phyloP scores from a whole-genome alignment of 2,329 filamentous ascomycete species.

The Penicillium sp. region DNA sequence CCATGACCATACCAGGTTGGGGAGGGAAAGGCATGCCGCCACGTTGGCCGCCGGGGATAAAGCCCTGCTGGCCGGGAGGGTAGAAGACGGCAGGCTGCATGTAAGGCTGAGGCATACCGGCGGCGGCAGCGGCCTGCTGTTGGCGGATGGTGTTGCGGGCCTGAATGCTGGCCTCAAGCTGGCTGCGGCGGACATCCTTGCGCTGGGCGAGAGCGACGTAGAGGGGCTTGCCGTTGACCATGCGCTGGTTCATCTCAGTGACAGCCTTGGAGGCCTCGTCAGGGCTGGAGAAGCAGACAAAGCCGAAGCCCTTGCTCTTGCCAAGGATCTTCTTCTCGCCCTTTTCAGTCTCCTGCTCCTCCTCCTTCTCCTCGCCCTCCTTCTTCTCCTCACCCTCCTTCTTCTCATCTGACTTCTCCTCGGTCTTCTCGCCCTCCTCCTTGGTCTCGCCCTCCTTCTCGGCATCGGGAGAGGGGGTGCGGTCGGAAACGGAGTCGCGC shows the following conservation, averaged over 20 bases:
- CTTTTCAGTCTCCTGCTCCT: constrained; percentile 59
- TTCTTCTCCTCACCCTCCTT: constrained; percentile 47
- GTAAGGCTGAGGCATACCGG: constrained; percentile 78
- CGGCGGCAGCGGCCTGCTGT: constrained; percentile 92
- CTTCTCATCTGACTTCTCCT: constrained; percentile 48
- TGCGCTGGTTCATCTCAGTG: constrained; percentile 99
- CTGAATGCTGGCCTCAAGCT: constrained; percentile 98
- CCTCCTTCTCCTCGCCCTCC: constrained; percentile 47
- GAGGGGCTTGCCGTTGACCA: constrained; percentile 94
- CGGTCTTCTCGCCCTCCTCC: constrained; percentile 53
- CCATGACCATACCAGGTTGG: constrained; percentile 57
- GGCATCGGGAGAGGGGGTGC: constrained; percentile 48
- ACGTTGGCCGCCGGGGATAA: constrained; percentile 59
- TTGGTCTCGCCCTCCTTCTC: constrained; percentile 57
- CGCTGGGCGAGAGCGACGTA: constrained; percentile 98
- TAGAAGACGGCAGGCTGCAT: constrained; percentile 94
- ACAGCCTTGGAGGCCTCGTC: constrained; percentile 99
- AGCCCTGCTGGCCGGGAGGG: constrained; percentile 66
- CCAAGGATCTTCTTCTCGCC: constrained; percentile 69
- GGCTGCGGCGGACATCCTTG: constrained; percentile 99
- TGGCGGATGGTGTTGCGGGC: constrained; percentile 97
- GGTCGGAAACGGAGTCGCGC: constrained; percentile 69
- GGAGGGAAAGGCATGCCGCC: constrained; percentile 64
- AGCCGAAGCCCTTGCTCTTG: constrained; percentile 99
- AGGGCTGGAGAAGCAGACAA: constrained; percentile 99